Evolutionary conservation across 495 filamentous ascomycete genomes (phyloP).

Genomic region (Penicillium fimorum): DNA sequence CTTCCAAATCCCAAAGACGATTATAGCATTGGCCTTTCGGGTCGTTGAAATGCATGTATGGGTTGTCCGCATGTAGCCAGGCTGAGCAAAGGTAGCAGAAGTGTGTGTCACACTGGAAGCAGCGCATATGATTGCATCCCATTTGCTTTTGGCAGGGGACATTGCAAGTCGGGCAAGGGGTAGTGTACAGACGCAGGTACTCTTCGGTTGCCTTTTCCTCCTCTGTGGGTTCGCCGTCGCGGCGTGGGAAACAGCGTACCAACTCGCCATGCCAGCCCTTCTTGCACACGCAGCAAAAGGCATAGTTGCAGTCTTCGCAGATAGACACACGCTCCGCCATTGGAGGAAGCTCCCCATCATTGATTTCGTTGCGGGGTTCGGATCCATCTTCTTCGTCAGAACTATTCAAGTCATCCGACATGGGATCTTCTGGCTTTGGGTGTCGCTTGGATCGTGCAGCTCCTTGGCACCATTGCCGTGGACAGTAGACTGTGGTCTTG

Average conservation of each 20-base stretch:
- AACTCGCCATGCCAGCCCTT: constrained; percentile 90
- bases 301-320: constrained; percentile 87
- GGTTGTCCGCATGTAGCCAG: constrained; percentile 78
- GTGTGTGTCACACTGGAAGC: constrained; percentile 83
- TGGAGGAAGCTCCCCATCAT: constrained; percentile 27
- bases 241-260: constrained; percentile 58
- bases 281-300: constrained; percentile 76
- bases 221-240: constrained; percentile 60
- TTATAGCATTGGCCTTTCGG: constrained; percentile 66
- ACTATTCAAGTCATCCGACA: constrained; percentile 50
- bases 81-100: constrained; percentile 94
- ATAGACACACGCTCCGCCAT: constrained; percentile 67
- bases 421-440: constrained; percentile 58
- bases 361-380: constrained; percentile 30
- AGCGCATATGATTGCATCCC: constrained; percentile 98
- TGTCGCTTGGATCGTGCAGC: constrained; percentile 80
- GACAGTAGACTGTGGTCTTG: constrained; percentile 90
- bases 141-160: constrained; percentile 82
- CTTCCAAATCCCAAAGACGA: constrained; percentile 86
- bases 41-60: constrained; percentile 86
- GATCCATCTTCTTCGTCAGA: constrained; percentile 44
- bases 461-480: constrained; percentile 89
- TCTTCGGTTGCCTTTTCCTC: constrained; percentile 84
- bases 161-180: constrained; percentile 87
- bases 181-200: constrained; percentile 76